Base-by-base conservation (phyloP, 2,329 filamentous ascomycete species). In the Alternaria viburni region DNA sequence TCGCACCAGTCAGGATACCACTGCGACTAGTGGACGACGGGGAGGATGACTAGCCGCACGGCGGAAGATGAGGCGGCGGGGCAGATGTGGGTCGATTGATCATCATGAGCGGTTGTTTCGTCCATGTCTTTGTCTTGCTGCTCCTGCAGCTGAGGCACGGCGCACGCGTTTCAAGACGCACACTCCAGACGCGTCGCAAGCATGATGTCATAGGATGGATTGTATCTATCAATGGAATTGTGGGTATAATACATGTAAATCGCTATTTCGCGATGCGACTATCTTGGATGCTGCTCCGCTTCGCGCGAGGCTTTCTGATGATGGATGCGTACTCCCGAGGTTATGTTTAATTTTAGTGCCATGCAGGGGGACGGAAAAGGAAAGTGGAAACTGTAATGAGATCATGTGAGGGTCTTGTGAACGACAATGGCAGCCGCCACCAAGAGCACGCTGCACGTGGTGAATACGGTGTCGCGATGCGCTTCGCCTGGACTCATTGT, bases 381-480 rank as follows among this genome's bases (percentile, higher is more conserved):
- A 25, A 52, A 52, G 30, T 23, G 19, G 28, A 41, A 15, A 25
- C 13, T 47, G 21, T 19, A 19, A 43, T 21, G 17, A 26, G 30
- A 36, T 68, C 55, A 76, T 10, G 66, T 58, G 12, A 77, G 59
- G 15, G 70, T 66, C 54, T 71, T 73, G 41, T 76, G 68, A 30
- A 75, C 73, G 46, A 72, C 70, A 45, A 74, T 55, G 15, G 73
- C 72, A 43, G 74, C 74, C 41, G 72, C 67, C 21, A 76, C 52
- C 41, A 77, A 64, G 30, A 77, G 55, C 15, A 70, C 71, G 45
- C 74, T 71, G 64, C 74, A 77, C 15, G 72, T 69, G 10, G 72
- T 75, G 36, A 77, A 77, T 21, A 77, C 71, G 17, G 70, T 66
- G 54, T 77, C 71, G 23, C 75, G 71, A 57, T 77, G 75, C 26